Evolutionary conservation across 163 green algal genomes (phyloP).

Genomic region (Trebouxia gelatinosa): DNA sequence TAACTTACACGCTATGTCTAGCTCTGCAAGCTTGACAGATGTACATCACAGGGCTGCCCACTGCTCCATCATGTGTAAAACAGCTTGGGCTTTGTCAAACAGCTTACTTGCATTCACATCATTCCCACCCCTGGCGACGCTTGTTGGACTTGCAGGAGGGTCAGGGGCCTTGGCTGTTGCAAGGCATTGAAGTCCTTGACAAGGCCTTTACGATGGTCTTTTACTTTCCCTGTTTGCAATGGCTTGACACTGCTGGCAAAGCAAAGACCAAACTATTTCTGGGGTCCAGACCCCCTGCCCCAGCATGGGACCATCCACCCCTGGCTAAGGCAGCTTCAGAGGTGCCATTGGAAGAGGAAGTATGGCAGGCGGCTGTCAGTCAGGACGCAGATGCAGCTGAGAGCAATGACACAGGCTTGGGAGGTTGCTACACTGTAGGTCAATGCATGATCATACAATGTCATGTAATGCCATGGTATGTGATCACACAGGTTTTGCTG

Average conservation of each 20-base stretch:
- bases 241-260: background rate
- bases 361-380: background rate
- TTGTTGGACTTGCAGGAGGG: background rate
- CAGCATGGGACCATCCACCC: background rate
- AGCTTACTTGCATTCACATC: too few relatives aligned
- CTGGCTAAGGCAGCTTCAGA: background rate
- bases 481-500: background rate
- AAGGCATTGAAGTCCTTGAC: conserved; percentile 16
- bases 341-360: background rate
- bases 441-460: background rate
- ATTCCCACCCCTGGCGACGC: too few relatives aligned
- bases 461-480: background rate
- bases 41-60: too few relatives aligned
- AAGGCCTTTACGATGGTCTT: background rate
- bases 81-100: too few relatives aligned
- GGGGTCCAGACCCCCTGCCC: background rate
- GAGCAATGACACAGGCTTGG: background rate
- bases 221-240: conserved; percentile 15
- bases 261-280: background rate
- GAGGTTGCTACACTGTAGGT: conserved; percentile 5
- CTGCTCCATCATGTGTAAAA: too few relatives aligned
- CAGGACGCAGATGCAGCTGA: background rate
- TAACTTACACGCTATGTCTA: too few relatives aligned
- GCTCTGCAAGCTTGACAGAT: too few relatives aligned
- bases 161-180: background rate